Conservation (phyloP, 495 filamentous ascomycete species). For the Penicillium samsonianum region DNA sequence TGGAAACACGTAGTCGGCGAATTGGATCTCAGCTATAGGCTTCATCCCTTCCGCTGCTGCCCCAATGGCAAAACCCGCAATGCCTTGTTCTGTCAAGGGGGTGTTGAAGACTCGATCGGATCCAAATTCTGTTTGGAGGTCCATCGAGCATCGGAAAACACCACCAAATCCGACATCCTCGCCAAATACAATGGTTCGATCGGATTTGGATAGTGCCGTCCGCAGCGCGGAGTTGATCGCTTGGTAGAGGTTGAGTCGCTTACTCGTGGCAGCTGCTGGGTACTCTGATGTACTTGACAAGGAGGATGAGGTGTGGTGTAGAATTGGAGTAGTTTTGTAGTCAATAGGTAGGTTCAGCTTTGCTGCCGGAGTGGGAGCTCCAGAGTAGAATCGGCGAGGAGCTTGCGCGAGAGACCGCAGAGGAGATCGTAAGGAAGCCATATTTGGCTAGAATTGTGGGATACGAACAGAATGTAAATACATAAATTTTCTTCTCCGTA, state of each 20-base stretch:
- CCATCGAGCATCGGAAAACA: constrained; percentile 93
- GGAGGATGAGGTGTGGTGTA: constrained; percentile 75
- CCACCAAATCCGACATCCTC: constrained; percentile 97
- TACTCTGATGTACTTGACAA: constrained; percentile 63
- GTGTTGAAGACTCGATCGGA: constrained; percentile 94
- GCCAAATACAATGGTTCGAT: constrained; percentile 86
- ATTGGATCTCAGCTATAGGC: constrained; percentile 94
- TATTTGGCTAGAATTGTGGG: constrained; percentile 6
- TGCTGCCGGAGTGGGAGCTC: constrained; percentile 44
- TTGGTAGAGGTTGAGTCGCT: constrained; percentile 87
- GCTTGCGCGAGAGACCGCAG: constrained; percentile 18
- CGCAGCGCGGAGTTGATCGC: constrained; percentile 88
- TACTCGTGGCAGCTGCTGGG: constrained; percentile 67
- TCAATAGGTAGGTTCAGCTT: constrained; percentile 85
- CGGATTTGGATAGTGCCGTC: constrained; percentile 78
- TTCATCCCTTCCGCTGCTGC: constrained; percentile 89
- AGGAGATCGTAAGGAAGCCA: constrained; percentile 19
- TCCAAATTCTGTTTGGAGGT: constrained; percentile 83
- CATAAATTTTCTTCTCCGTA: not conserved
- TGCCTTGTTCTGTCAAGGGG: constrained; percentile 90
- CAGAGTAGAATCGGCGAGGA: constrained; percentile 29
- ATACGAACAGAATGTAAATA: constrained; percentile 7
- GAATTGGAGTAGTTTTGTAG: constrained; percentile 77
- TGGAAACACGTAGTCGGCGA: constrained; percentile 96
- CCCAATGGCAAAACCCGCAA: constrained; percentile 91